Evolutionary conservation across 768 basidiomycete genomes (phyloP).

Genomic region (Naganishia onofrii): DNA sequence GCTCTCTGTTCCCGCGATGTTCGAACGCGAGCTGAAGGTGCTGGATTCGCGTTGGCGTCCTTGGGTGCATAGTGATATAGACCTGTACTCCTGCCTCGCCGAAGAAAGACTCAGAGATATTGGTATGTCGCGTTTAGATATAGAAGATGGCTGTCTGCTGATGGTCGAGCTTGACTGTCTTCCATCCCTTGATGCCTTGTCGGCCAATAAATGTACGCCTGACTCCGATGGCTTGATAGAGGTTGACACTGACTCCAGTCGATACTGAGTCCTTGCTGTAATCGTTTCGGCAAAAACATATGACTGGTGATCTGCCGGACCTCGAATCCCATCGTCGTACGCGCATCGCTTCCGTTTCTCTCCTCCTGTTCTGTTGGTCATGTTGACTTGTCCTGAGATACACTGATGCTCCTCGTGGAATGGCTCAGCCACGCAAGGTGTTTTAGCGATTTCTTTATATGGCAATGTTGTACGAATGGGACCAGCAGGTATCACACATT

Average conservation of each 20-base stretch:
- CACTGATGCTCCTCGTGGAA: not conserved
- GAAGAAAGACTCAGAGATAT: not conserved
- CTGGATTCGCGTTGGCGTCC: conserved; percentile 18
- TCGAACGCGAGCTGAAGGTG: conserved; percentile 16
- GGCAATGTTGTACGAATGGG: not conserved
- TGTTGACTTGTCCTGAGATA: not conserved
- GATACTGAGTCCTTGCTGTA: not conserved
- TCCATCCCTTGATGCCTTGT: not conserved
- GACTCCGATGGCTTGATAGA: not conserved
- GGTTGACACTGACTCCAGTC: not conserved
- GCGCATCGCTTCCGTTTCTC: conserved; percentile 7
- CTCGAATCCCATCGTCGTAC: conserved; percentile 13
- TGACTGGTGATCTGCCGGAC: conserved; percentile 9
- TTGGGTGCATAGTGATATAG: conserved; percentile 2
- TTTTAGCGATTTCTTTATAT: not conserved
- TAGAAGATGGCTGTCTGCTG: not conserved
- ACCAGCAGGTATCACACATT: conserved; percentile 23
- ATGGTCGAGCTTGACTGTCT: not conserved
- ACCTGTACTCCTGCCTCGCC: not conserved
- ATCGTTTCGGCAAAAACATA: not conserved
- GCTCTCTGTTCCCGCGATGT: not conserved
- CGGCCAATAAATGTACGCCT: not conserved
- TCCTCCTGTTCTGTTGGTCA: conserved; percentile 10
- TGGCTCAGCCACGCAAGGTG: conserved; percentile 1
- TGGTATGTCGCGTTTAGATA: not conserved